phyloP scores from a whole-genome alignment of 768 basidiomycete species.

The Calocybe indica region DNA sequence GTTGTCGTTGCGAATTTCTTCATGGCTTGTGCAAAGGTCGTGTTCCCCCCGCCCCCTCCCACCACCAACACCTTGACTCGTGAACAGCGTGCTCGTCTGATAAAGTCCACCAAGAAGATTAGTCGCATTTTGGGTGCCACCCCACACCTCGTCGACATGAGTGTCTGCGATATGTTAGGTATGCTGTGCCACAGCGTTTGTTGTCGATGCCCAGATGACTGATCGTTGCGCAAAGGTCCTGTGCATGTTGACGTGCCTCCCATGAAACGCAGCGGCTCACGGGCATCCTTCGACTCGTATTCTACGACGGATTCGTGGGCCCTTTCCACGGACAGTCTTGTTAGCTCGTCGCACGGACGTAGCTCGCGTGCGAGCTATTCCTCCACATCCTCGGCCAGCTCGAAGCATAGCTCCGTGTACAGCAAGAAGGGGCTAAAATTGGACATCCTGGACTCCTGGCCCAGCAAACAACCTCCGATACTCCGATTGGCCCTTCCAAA shows the following conservation, averaged over 20 bases:
- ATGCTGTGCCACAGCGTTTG: conserved; percentile 2
- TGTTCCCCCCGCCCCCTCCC: conserved; percentile 46
- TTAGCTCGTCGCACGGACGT: no score
- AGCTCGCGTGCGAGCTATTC: background rate
- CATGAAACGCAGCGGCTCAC: background rate
- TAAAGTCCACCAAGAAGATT: conserved; percentile 56
- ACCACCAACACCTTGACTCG: conserved; percentile 51
- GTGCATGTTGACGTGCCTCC: background rate
- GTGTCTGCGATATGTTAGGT: conserved; percentile 11
- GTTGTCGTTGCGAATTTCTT: background rate
- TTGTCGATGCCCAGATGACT: background rate
- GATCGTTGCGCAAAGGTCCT: background rate
- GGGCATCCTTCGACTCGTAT: no score
- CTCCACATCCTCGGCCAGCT: conserved; percentile 2
- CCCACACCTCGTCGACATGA: conserved; percentile 47
- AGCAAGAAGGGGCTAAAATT: no score
- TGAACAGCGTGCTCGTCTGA: conserved; percentile 46
- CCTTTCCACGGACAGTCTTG: no score
- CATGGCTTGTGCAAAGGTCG: conserved; percentile 23
- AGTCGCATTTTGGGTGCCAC: conserved; percentile 52
- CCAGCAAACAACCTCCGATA: conserved; percentile 8
- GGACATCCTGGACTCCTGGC: conserved; percentile 3
- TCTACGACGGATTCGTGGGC: no score
- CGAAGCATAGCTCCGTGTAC: no score
- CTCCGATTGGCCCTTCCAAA: conserved; percentile 16